Evolutionary conservation across 768 basidiomycete genomes (phyloP).

Genomic region (Coprinopsis strossmayeri): DNA sequence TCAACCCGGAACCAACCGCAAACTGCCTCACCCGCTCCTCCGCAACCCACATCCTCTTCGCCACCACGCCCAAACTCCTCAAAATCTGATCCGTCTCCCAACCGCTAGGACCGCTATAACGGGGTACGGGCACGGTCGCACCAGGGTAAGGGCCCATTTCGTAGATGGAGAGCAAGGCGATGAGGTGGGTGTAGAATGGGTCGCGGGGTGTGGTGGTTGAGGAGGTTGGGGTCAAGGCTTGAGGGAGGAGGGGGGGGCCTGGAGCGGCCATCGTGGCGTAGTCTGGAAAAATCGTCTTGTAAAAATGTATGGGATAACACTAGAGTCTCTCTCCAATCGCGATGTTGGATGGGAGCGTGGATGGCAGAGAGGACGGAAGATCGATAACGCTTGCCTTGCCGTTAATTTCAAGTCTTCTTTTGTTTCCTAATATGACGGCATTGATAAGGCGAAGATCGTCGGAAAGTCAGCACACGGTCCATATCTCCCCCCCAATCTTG

Average conservation of each 20-base stretch:
- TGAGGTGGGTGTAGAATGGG: constrained; percentile 36
- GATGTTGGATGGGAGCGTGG: too few species aligned
- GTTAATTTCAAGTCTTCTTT: too few species aligned
- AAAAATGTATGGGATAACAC: too few species aligned
- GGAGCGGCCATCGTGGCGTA: too few species aligned
- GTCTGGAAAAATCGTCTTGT: too few species aligned
- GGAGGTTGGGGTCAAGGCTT: background rate
- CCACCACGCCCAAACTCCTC: constrained; percentile 42
- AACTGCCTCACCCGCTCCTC: constrained; percentile 28
- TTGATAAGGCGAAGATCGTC: too few species aligned
- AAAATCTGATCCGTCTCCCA: constrained; percentile 55
- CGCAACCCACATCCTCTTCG: constrained; percentile 49
- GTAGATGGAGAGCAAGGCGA: constrained; percentile 51
- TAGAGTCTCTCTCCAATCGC: too few species aligned
- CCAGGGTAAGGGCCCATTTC: constrained; percentile 41
- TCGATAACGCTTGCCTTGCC: too few species aligned
- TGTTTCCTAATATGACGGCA: too few species aligned
- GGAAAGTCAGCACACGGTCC: too few species aligned
- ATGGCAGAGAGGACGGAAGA: too few species aligned
- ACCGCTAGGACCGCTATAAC: constrained; percentile 43
- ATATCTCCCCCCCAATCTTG: too few species aligned
- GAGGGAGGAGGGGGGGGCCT: background rate
- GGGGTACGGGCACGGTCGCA: constrained; percentile 33
- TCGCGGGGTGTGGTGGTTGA: background rate
- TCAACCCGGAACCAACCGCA: background rate